phyloP scores from a whole-genome alignment of 2,329 filamentous ascomycete species.

The Fusarium penzigii region DNA sequence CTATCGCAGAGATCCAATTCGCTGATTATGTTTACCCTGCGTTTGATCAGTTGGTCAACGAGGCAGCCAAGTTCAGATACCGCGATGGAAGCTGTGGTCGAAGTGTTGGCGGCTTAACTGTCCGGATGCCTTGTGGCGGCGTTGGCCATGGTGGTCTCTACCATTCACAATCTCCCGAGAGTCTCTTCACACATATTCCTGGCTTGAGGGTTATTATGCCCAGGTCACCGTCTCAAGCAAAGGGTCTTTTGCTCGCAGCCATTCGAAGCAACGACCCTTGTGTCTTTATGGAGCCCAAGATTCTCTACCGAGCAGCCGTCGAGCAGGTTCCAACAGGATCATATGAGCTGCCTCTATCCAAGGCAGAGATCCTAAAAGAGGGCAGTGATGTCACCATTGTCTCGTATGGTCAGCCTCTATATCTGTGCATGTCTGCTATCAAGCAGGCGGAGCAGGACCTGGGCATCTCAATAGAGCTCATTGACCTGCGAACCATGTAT shows the following conservation, averaged over 20 bases:
- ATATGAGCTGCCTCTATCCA: conserved; percentile 82
- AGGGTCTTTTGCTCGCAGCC: conserved; percentile 76
- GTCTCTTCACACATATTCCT: conserved; percentile 84
- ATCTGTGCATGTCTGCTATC: conserved; percentile 78
- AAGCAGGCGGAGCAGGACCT: conserved; percentile 73
- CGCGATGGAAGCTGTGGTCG: conserved; percentile 61
- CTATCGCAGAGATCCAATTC: conserved; percentile 93
- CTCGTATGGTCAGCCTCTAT: conserved; percentile 87
- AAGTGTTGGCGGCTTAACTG: conserved; percentile 75
- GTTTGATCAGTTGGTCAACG: conserved; percentile 92
- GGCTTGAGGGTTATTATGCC: conserved; percentile 85
- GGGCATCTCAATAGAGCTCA: conserved; percentile 76
- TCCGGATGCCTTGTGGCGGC: conserved; percentile 86
- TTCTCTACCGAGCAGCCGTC: conserved; percentile 85
- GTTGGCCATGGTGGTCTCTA: conserved; percentile 88
- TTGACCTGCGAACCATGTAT: conserved; percentile 85
- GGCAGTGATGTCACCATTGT: conserved; percentile 82
- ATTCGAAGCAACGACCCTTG: conserved; percentile 85
- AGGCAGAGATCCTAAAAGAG: conserved; percentile 79
- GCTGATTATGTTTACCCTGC: conserved; percentile 93
- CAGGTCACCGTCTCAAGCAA: conserved; percentile 82
- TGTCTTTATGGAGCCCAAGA: conserved; percentile 93
- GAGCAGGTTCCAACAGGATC: conserved; percentile 83
- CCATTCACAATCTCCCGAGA: conserved; percentile 87
- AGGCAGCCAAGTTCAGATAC: conserved; percentile 86